Conservation (phyloP, 495 filamentous ascomycete genomes). For the Xylaria venustula region DNA sequence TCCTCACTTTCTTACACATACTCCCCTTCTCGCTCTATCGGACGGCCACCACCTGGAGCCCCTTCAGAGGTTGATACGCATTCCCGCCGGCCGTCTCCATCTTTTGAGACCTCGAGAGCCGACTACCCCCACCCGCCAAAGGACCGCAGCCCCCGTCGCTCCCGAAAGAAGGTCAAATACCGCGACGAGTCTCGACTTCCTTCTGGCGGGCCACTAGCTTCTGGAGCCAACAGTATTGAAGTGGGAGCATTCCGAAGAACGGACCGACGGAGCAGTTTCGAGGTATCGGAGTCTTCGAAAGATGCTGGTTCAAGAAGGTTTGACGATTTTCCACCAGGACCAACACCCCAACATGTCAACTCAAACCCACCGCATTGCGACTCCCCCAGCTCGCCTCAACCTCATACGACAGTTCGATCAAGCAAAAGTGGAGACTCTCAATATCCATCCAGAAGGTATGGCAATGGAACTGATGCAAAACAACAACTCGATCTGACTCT, state of each 20-base stretch:
- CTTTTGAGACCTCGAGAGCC: constrained; percentile 25
- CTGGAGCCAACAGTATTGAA: constrained; percentile 49
- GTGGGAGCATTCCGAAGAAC: constrained; percentile 44
- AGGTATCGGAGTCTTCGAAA: constrained; percentile 10
- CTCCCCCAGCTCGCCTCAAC: constrained; percentile 66
- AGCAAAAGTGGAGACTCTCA: constrained; percentile 55
- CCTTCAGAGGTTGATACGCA: constrained; percentile 33
- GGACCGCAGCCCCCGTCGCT: constrained; percentile 25
- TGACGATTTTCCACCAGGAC: constrained; percentile 48
- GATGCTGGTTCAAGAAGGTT: constrained; percentile 17
- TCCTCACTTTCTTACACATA: constrained; percentile 40
- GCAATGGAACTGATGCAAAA: constrained; percentile 15
- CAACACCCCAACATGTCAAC: constrained; percentile 58
- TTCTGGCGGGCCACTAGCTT: constrained; percentile 33
- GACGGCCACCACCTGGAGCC: constrained; percentile 32
- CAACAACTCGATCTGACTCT: constrained; percentile 22
- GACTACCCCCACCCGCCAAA: constrained; percentile 30
- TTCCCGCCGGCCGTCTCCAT: constrained; percentile 35
- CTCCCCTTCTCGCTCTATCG: constrained; percentile 30
- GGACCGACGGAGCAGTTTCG: constrained; percentile 40
- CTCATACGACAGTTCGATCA: constrained; percentile 61
- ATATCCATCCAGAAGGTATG: constrained; percentile 62
- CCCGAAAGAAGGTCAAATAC: constrained; percentile 32
- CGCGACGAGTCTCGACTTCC: constrained; percentile 33
- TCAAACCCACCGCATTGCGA: constrained; percentile 62